Evolutionary conservation across 2,329 filamentous ascomycete genomes (phyloP).

Genomic region (Alternaria novae-zelandiae): DNA sequence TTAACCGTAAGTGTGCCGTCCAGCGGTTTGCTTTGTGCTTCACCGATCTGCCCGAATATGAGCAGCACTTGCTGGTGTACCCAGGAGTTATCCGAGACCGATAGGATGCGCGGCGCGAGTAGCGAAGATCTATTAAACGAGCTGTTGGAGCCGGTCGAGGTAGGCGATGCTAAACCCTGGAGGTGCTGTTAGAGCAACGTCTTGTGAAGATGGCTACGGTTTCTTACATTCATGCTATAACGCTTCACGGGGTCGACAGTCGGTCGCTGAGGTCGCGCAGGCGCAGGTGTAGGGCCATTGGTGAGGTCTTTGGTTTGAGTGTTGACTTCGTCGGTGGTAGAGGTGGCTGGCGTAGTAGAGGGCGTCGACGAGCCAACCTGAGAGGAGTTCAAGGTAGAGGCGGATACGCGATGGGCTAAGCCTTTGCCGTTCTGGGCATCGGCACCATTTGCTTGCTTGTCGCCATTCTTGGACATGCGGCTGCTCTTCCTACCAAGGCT

Average conservation of each 20-base stretch:
- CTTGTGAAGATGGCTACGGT: background rate
- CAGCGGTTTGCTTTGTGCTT: conserved; percentile 69
- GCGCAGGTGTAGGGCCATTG: conserved; percentile 53
- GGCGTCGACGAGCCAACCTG: conserved; percentile 73
- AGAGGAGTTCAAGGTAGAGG: conserved; percentile 65
- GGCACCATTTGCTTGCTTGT: conserved; percentile 20
- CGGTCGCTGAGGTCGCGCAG: conserved; percentile 53
- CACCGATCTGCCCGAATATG: conserved; percentile 80
- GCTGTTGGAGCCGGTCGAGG: conserved; percentile 57
- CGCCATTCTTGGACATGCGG: conserved; percentile 64
- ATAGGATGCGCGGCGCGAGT: conserved; percentile 80
- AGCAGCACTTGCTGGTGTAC: conserved; percentile 92
- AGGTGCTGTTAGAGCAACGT: conserved; percentile 6
- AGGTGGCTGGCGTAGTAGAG: conserved; percentile 67
- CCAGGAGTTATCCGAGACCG: conserved; percentile 82
- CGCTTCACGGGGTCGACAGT: conserved; percentile 56
- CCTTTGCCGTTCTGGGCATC: conserved; percentile 29
- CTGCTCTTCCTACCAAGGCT: conserved; percentile 75
- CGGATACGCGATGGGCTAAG: conserved; percentile 63
- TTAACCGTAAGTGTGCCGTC: conserved; percentile 82
- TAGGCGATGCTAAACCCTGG: conserved; percentile 60
- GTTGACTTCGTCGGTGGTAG: conserved; percentile 73
- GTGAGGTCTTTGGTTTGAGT: conserved; percentile 63
- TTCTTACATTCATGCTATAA: conserved; percentile 58
- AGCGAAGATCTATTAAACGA: conserved; percentile 69